Base-by-base conservation (phyloP, 176 grass and related monocot species). In the Cocos nucifera region DNA sequence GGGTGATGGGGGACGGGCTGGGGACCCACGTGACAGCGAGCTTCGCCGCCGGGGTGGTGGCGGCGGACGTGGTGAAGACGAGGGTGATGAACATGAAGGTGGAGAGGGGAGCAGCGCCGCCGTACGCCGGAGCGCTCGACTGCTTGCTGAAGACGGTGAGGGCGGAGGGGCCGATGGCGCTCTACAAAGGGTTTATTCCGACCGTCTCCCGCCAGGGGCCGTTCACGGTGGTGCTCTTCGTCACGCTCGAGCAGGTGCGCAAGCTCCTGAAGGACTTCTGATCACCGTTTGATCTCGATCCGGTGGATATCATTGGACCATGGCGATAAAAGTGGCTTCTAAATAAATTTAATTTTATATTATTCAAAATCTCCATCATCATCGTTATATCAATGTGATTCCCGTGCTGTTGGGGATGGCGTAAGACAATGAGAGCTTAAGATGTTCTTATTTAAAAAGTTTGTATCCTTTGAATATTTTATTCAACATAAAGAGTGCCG, bases 191-290 rank as follows among this genome's bases (percentile, higher is more conserved):
- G 1, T 98, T 98, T 74, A 89, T 98, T 64, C 93, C 93, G 53
- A 98, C 88, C 7, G 87, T 92, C 17, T 80, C 82, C 59, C 81
- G 93, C 17, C 93, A 98, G 81, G 93, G 93, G 0, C 93, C 93
- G 3, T 98, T 98, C 78, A 98, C 93, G 50, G 79, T 98, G 0
- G 87, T 98, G 12, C 82, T 98, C 66, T 92, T 98, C 59, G 93
- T 98, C 63, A 98, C 93, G 28, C 88, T 98, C 15, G 93, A 98
- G 73, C 93, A 98, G 79, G 93, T 98, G 64, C 85, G 84, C 79
- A 98, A 98, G 67, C 73, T 98, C 14, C 86, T 98, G 50, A 85
- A 82, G 57, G 93, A 82, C 53, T 6, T 97, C 81, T 89, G 77
- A 73, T 10, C 32, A 8, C 32, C 32, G 32, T 39, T 8, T 7